phyloP scores from a whole-genome alignment of 345 rosid genomes.

The Camelina sativa region DNA sequence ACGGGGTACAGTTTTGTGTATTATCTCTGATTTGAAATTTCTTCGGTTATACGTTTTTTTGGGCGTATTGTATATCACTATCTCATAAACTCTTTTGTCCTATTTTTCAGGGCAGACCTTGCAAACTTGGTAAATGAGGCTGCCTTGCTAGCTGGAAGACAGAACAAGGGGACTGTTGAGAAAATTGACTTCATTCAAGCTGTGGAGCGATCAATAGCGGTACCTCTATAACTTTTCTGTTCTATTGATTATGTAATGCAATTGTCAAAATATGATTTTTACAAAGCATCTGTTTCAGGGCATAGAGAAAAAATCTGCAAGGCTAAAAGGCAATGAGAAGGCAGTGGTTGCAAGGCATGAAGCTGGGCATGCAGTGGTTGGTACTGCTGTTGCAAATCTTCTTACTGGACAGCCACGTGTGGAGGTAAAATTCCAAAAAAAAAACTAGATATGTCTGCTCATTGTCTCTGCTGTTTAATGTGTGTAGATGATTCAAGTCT shows the following conservation, averaged over 20 bases:
- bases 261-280: slow-evolving; percentile 5
- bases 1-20: slow-evolving; percentile 65
- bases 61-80: not conserved
- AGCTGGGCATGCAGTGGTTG: slow-evolving; percentile 99
- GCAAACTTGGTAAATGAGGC: slow-evolving; percentile 99
- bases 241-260: not conserved
- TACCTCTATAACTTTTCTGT: slow-evolving; percentile 45
- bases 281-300: slow-evolving; percentile 55
- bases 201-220: slow-evolving; percentile 93
- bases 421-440: slow-evolving; percentile 58
- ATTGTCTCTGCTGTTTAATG: not conserved
- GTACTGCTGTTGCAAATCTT: slow-evolving; percentile 91
- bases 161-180: slow-evolving; percentile 72
- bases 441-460: not conserved
- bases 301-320: slow-evolving; percentile 94
- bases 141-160: slow-evolving; percentile 94
- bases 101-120: slow-evolving; percentile 84
- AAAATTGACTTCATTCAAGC: slow-evolving; percentile 93
- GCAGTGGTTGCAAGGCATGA: slow-evolving; percentile 98
- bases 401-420: slow-evolving; percentile 91
- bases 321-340: slow-evolving; percentile 83
- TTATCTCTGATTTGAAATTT: not conserved
- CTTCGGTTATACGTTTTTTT: not conserved
- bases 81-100: slow-evolving; percentile 3
- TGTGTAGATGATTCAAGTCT: slow-evolving; percentile 23